Base-by-base conservation (phyloP, 1,139 yeast genomes). In the Candida freyschussii region DNA sequence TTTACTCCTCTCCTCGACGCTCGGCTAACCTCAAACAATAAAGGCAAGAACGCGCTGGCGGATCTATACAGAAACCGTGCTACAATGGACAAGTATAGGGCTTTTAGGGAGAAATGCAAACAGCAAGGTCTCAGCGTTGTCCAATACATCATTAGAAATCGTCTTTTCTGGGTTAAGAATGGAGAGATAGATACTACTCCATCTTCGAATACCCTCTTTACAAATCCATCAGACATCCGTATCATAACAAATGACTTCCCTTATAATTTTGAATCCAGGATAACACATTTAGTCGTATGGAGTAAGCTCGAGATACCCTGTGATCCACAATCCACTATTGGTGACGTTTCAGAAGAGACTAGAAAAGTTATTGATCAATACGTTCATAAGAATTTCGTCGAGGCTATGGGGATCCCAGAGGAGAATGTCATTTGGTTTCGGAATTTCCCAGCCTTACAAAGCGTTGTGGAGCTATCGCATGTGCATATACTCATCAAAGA, bases 371-470 rank as follows among this genome's bases (percentile, higher is more conserved):
- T 50, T 4, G 34, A 47, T 8, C 21, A 12, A 7, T 48, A 40
- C 20, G 37, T 51, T 7, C 20, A 37, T 5, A 59, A 62, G 39
- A 71, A 75, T 0, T 75, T 75, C 47, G 59, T 67, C 21, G 56
- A 40, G 6, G 7, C 12, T 4, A 50, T 67, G 23, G 65, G 65
- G 0, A 46, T 73, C 13, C 44, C 52, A 1, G 40, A 57, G 36
- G 61, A 62, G 6, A 55, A 69, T 33, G 48, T 77, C 10, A 48
- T 65, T 4, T 77, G 84, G 84, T 77, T 77, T 55, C 67, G 76
- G 44, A 77, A 77, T 48, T 77, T 79, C 75, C 68, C 73, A 6
- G 62, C 69, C 7, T 55, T 77, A 26, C 84, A 77, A 49, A 73
- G 81, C 46, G 77, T 77, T 7, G 64, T 63, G 40, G 63, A 69